Evolutionary conservation across 306 rosid genomes (phyloP).

Genomic region (Chamaecrista fasciculata): DNA sequence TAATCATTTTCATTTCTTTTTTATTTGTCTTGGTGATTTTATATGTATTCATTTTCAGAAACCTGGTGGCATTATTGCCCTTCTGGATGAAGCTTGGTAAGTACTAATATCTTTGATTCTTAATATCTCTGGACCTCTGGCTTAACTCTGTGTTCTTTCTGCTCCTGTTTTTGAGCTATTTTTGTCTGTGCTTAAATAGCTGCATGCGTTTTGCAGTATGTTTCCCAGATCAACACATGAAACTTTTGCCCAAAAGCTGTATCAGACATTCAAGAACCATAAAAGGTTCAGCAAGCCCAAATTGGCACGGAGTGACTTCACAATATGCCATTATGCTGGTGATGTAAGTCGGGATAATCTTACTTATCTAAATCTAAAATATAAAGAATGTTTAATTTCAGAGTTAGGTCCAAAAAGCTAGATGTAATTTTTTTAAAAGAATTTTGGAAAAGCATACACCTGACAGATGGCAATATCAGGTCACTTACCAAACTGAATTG

Average conservation of each 20-base stretch:
- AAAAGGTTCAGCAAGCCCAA: slow-evolving; percentile 90
- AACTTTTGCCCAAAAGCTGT: slow-evolving; percentile 95
- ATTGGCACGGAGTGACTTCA: slow-evolving; percentile 89
- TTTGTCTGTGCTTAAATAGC: slow-evolving; percentile 22
- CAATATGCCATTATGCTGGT: slow-evolving; percentile 98
- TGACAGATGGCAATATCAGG: slow-evolving; percentile 52
- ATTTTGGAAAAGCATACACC: slow-evolving; percentile 21
- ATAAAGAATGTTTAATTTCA: slow-evolving; percentile 17
- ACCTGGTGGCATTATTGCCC: slow-evolving; percentile 99
- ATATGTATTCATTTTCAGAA: slow-evolving; percentile 61
- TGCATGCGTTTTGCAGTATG: slow-evolving; percentile 67
- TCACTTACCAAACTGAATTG: slow-evolving; percentile 93
- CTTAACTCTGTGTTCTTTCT: slow-evolving; percentile 26
- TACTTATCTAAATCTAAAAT: slow-evolving; percentile 5
- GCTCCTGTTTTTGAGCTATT: slow-evolving; percentile 2
- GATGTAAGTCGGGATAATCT: slow-evolving; percentile 67
- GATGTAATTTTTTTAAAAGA: no score
- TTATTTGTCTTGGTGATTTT: background rate
- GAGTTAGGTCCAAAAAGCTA: slow-evolving; percentile 26
- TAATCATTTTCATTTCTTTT: background rate
- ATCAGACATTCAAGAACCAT: slow-evolving; percentile 94
- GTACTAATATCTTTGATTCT: slow-evolving; percentile 30
- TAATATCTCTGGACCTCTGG: slow-evolving; percentile 12
- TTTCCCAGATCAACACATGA: slow-evolving; percentile 99
- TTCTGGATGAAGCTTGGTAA: slow-evolving; percentile 99